Evolutionary conservation across 345 rosid species (phyloP).

Genomic region (Hibiscus syriacus): DNA sequence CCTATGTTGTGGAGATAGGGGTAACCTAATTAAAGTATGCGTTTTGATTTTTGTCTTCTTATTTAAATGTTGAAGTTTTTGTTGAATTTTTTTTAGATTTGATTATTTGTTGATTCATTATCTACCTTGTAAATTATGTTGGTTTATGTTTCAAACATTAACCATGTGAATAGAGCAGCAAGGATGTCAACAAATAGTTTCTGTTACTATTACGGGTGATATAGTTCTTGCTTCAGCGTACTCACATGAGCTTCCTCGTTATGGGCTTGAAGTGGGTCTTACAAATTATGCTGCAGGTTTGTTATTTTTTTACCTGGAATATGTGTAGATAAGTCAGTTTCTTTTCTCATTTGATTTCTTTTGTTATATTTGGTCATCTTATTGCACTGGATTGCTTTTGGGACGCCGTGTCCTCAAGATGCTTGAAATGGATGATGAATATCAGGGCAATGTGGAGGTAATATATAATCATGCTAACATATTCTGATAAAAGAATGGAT

Average conservation of each 20-base stretch:
- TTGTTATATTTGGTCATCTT: conserved; percentile 27
- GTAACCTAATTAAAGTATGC: no score
- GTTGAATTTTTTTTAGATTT: no score
- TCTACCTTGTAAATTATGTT: background rate
- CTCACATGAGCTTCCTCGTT: conserved; percentile 51
- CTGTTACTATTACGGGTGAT: conserved; percentile 9
- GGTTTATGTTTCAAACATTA: background rate
- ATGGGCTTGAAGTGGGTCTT: conserved; percentile 62
- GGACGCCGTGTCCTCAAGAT: conserved; percentile 59
- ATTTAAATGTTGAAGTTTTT: no score
- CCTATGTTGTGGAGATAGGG: no score
- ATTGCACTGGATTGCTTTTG: conserved; percentile 77
- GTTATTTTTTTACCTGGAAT: background rate
- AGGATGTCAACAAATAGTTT: background rate
- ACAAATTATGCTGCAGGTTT: conserved; percentile 41
- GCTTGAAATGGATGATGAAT: conserved; percentile 65
- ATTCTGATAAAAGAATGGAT: background rate
- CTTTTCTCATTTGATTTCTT: background rate
- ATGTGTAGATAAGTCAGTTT: background rate
- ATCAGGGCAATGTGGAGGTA: conserved; percentile 72
- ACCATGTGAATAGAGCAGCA: background rate
- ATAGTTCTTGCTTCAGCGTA: conserved; percentile 23
- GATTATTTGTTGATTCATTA: background rate
- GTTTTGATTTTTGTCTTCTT: no score
- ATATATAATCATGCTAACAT: background rate